Evolutionary conservation across 2,329 filamentous ascomycete genomes (phyloP).

Genomic region (Xylariaceae sp.): DNA sequence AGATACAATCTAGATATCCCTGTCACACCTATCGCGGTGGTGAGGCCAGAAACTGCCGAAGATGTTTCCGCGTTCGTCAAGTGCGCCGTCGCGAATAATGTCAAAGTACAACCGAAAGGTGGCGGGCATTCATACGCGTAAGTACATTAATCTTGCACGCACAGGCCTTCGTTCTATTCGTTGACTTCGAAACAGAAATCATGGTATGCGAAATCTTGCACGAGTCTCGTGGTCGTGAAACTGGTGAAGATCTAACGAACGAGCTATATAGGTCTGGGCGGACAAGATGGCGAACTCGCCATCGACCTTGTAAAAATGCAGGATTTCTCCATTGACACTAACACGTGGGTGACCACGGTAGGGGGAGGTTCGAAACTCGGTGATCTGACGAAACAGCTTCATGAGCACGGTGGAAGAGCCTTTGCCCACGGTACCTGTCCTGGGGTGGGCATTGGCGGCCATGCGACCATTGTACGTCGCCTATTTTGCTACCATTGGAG

Average conservation of each 20-base stretch:
- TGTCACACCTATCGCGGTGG: constrained; percentile 57
- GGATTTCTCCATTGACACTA: constrained; percentile 54
- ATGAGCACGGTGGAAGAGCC: constrained; percentile 56
- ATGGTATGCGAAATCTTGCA: constrained; percentile 28
- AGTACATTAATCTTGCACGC: constrained; percentile 21
- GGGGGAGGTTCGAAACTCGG: constrained; percentile 57
- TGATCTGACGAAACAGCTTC: constrained; percentile 53
- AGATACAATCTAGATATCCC: constrained; percentile 55
- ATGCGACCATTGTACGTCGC: constrained; percentile 55
- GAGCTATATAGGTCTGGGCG: constrained; percentile 46
- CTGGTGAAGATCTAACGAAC: constrained; percentile 12
- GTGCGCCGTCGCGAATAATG: constrained; percentile 53
- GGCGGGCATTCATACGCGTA: constrained; percentile 68
- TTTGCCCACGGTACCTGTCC: constrained; percentile 64
- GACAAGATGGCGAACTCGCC: constrained; percentile 52
- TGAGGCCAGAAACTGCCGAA: constrained; percentile 54
- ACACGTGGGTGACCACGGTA: constrained; percentile 57
- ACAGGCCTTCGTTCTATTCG: not conserved
- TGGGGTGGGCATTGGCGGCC: constrained; percentile 60
- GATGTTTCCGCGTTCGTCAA: constrained; percentile 61
- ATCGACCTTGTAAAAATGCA: constrained; percentile 59
- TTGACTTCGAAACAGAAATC: constrained; percentile 34
- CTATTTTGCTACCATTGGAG: no score
- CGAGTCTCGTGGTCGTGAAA: not conserved
- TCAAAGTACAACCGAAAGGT: constrained; percentile 63